Evolutionary conservation across 441 rosid genomes (phyloP), one percentile per base, ranked within the genome.

Genomic region (Breynia disticha): DNA sequence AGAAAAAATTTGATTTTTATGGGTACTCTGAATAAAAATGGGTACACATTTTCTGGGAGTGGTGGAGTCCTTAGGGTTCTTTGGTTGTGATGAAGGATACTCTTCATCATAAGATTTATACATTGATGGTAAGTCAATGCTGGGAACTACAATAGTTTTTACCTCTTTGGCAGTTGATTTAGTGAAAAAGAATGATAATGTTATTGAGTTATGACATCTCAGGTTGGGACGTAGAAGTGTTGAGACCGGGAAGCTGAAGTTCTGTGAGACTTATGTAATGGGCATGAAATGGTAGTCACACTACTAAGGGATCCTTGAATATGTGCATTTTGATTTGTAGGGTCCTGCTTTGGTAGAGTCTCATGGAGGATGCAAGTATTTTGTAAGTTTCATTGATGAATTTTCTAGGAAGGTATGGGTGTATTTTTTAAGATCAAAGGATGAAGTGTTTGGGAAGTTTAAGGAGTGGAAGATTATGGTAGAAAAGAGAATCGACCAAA

Each of bases 391-490:
- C 7, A 54, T 54, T 19, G 14, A 54, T 39, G 47, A 54, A 18
- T 54, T 4, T 10, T 11, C 46, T 18, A 54, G 46, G 12, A 54
- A 37, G 17, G 24, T 19, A 1, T 54, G 46, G 35, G 57, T 54
- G 11, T 38, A 42, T 18, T 37, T 54, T 37, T n/a, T 38, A 13
- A 54, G 19, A 22, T n/a, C 13, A 0, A 54, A 39, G 21, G 21
- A 35, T 37, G 57, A 54, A 21, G 47, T 41, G n/a, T 54, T 37
- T 13, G 24, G 3, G 9, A 38, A 18, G 2, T 54, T 54, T 47
- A 54, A 38, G 46, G 12, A 18, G 46, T 54, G 45, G 46, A 39
- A 54, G 46, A 12, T 19, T 18, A 54, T 38, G 57, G 28, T 37
- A n/a, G 18, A 42, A 38, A 54, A 9, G 21, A 0, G 39, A 6